Percentiles rank a stretch among this genome's conserved stretches.
phyloP scores from a whole-genome alignment of 2,329 filamentous ascomycete species.

The Aspergillus sp. region DNA sequence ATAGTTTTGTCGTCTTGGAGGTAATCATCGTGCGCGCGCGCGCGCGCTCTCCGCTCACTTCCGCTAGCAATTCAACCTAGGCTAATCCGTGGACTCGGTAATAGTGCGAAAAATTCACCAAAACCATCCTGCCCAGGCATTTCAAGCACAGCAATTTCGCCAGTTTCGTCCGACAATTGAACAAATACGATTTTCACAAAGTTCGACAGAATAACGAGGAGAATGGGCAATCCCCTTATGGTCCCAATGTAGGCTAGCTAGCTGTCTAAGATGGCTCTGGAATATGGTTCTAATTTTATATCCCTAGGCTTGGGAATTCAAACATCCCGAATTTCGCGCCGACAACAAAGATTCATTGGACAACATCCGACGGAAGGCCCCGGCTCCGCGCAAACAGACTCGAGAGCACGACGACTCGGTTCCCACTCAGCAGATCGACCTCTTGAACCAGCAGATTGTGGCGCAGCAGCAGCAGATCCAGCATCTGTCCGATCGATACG shows the following conservation, averaged over 20 bases:
- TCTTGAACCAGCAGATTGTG: conserved; percentile 78
- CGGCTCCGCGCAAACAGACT: conserved; percentile 69
- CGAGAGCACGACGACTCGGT: conserved; percentile 64
- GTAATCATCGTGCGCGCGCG: conserved; percentile 43
- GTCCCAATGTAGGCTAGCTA: conserved; percentile 54
- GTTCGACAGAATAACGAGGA: conserved; percentile 86
- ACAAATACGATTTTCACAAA: conserved; percentile 99
- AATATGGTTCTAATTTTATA: conserved; percentile 6
- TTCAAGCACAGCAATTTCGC: conserved; percentile 99
- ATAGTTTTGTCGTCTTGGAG: conserved; percentile 96
- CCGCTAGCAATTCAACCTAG: conserved; percentile 2
- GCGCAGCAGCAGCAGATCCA: conserved; percentile 91
- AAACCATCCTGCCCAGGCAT: conserved; percentile 91
- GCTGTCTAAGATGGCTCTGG: not conserved
- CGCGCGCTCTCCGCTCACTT: not conserved
- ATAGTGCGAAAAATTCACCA: conserved; percentile 96
- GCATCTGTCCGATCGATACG: conserved; percentile 73
- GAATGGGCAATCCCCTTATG: conserved; percentile 71
- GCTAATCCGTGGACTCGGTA: conserved; percentile 10
- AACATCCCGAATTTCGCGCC: conserved; percentile 89
- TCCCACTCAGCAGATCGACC: conserved; percentile 77
- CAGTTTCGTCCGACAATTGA: conserved; percentile 88
- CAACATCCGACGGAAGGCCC: conserved; percentile 92
- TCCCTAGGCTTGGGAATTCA: conserved; percentile 81
- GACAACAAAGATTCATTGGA: conserved; percentile 95